A percentile compares a stretch with the other conserved stretches of the same genome.
Conservation (phyloP, 2,329 filamentous ascomycete genomes). For the Xylariales sp. region DNA sequence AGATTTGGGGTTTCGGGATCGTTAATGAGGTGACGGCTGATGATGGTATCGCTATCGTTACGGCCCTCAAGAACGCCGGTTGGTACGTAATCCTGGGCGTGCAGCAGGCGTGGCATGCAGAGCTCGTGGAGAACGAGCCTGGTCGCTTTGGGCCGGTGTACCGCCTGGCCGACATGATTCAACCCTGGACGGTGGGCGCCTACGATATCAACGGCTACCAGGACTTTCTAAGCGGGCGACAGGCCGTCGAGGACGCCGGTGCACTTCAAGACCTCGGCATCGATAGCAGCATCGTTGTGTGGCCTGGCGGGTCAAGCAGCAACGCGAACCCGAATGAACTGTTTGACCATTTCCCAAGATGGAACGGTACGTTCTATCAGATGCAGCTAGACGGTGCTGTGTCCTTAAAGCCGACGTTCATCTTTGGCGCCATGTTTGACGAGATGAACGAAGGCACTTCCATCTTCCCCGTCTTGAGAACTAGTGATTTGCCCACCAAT, state of each 20-base stretch:
- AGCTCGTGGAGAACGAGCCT: conserved; percentile 40
- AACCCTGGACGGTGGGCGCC: conserved; percentile 46
- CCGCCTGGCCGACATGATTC: conserved; percentile 45
- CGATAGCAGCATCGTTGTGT: conserved; percentile 45
- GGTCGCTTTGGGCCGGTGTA: conserved; percentile 43
- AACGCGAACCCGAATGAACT: conserved; percentile 35
- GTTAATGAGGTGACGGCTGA: conserved; percentile 40
- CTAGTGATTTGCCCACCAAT: conserved; percentile 42
- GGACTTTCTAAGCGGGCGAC: conserved; percentile 41
- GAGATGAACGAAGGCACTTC: conserved; percentile 45
- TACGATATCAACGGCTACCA: conserved; percentile 41
- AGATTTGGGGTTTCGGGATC: conserved; percentile 46
- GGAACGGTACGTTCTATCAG: conserved; percentile 46
- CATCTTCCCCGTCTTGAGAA: conserved; percentile 42
- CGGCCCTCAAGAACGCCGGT: conserved; percentile 43
- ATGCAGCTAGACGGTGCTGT: conserved; percentile 44
- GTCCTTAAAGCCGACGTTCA: conserved; percentile 42
- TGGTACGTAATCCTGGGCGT: conserved; percentile 46
- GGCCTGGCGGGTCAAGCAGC: conserved; percentile 45
- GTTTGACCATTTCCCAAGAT: conserved; percentile 44
- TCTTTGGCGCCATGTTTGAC: conserved; percentile 47
- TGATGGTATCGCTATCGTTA: conserved; percentile 43
- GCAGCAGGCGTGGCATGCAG: conserved; percentile 46
- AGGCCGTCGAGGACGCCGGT: conserved; percentile 41
- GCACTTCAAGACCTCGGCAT: conserved; percentile 42